Base-by-base conservation (phyloP, 768 basidiomycete species). In the Kwoniella dejecticola region DNA sequence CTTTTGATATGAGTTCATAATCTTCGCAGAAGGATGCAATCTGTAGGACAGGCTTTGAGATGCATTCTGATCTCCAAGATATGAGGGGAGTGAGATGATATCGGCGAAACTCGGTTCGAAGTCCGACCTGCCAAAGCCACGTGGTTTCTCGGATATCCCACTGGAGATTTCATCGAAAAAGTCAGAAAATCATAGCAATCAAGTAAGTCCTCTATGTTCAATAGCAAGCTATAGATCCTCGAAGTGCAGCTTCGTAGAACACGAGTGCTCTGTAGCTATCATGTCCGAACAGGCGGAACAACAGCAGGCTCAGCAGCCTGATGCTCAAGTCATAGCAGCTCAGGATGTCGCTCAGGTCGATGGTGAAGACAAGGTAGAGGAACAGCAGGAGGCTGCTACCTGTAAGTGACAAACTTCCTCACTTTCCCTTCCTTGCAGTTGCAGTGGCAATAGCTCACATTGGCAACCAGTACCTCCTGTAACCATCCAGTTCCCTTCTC, bases 401-500 rank as follows among this genome's bases (percentile, higher is more conserved):
- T 46, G 56, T 57, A 27, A 21, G 56, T 30, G 4, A 3, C 33
- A 36, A 36, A 23, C 8, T 47, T 47, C 12, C 4, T 17, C 26
- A 10, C 19, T 47, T 6, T 17, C 26, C 17, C 19, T 47, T 12
- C 41, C 19, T 42, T 7, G 11, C 41, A 11, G 7, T 7, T n/a
- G 19, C 6, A n/a, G 30, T 26, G 13, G 33, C 24, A 26, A 30
- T 31, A 21, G 19, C 13, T 15, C 13, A 17, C 15, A 27, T 12
- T 13, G 24, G 21, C 46, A 12, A 17, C 48, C 19, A 77, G 76
- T 71, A 45, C 65, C 70, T 31, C 72, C 70, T n/a, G 61, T 78
- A 3, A 71, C 67, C 12, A 62, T 78, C 29, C 70, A 64, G n/a
- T 57, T 78, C 13, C 73, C 74, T 10, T 44, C 69, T 7, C 77